A percentile compares a stretch with the other conserved stretches of the same genome.
phyloP scores from a whole-genome alignment of 805 yeast genomes.

The Millerago galiae region DNA sequence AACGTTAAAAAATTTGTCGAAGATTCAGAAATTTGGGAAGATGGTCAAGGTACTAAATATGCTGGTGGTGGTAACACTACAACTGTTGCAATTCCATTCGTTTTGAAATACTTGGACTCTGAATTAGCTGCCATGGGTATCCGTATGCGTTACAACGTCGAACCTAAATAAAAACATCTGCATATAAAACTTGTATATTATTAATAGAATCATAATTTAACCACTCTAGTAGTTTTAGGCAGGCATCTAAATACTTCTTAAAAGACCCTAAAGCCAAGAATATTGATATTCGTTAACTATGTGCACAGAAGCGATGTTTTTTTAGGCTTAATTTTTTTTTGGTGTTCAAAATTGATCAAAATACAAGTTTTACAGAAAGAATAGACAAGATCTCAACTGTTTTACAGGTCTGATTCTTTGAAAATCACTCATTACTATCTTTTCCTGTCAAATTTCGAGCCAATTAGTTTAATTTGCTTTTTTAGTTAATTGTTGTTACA shows the following conservation, averaged over 20 bases:
- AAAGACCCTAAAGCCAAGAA: too few relatives aligned
- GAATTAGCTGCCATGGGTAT: conserved; percentile 98
- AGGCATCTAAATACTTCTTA: too few relatives aligned
- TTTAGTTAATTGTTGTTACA: too few relatives aligned
- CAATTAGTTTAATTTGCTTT: too few relatives aligned
- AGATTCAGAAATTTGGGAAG: conserved; percentile 89
- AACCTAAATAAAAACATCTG: conserved; percentile 34
- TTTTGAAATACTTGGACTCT: conserved; percentile 87
- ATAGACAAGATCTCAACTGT: not conserved
- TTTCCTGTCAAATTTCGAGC: too few relatives aligned
- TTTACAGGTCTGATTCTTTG: not conserved
- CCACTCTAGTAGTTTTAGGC: too few relatives aligned
- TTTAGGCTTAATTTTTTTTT: not conserved
- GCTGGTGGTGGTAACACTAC: conserved; percentile 93
- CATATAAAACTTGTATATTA: conserved; percentile 5
- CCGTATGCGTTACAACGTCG: conserved; percentile 81
- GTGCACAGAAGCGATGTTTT: not conserved
- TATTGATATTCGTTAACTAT: not conserved
- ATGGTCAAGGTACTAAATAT: conserved; percentile 87
- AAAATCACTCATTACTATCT: too few relatives aligned
- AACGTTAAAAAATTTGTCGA: conserved; percentile 47
- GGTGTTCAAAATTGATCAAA: not conserved
- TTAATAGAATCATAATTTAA: not conserved
- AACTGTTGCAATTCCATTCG: conserved; percentile 94
- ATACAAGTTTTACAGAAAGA: not conserved